These are phyloP conservation scores for Wickerhamiella spandovensis DNA, from an alignment of 805 yeast genomes.

Conservation along the genomic window DNA sequence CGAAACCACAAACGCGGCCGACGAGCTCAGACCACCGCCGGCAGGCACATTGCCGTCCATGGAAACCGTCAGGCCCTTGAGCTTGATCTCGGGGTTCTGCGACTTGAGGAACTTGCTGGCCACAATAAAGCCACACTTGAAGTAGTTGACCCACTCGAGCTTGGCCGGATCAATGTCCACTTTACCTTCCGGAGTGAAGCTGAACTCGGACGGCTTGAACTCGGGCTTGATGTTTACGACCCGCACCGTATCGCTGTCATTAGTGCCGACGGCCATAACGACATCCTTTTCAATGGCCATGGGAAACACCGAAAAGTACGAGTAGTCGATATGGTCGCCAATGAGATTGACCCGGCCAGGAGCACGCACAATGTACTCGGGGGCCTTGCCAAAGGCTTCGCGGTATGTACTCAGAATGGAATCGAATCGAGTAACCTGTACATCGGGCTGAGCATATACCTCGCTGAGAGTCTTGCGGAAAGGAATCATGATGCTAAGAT, in stretches of 20 bases:
- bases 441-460: conserved; percentile 12
- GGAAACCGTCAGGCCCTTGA: conserved; percentile 36
- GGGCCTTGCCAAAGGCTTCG: background rate
- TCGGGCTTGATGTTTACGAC: conserved; percentile 26
- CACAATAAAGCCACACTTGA: conserved; percentile 50
- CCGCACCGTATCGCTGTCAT: conserved; percentile 19
- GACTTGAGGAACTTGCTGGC: conserved; percentile 38
- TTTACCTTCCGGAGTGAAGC: conserved; percentile 12
- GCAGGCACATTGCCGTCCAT: conserved; percentile 58
- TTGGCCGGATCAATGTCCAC: conserved; percentile 36
- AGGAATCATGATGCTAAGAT: conserved; percentile 1
- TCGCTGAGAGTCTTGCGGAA: background rate
- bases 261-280: conserved; percentile 31
- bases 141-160: conserved; percentile 55
- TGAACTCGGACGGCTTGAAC: conserved; percentile 15
- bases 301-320: conserved; percentile 53
- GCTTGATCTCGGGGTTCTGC: conserved; percentile 20
- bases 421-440: conserved; percentile 13
- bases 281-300: conserved; percentile 59
- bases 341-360: conserved; percentile 70
- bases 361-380: conserved; percentile 40
- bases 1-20: conserved; percentile 60
- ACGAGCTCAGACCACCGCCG: conserved; percentile 57
- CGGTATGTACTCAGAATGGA: conserved; percentile 5
- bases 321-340: conserved; percentile 66